phyloP scores from a whole-genome alignment of 345 rosid species.

The Sonneratia alba region DNA sequence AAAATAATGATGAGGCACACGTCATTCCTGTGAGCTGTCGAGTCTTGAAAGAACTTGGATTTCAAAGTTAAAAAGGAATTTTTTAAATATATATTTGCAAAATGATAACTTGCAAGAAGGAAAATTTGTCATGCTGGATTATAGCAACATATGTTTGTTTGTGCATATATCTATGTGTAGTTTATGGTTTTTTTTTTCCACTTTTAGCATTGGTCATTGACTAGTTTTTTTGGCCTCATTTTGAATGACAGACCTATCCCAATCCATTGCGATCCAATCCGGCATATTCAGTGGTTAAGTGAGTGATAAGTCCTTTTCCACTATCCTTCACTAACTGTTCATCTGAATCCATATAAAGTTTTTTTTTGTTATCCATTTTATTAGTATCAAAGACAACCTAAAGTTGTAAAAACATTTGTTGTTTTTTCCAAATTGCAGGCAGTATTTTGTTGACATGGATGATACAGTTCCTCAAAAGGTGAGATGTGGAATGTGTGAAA shows the following conservation, averaged over 20 bases:
- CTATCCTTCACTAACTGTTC: not conserved
- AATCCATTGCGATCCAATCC: constrained; percentile 80
- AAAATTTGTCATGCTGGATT: not conserved
- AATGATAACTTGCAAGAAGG: no score
- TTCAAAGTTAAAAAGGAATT: not conserved
- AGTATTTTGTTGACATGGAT: constrained; percentile 29
- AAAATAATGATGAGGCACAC: not conserved
- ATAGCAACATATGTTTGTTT: not conserved
- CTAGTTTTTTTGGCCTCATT: not conserved
- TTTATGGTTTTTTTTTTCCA: not conserved
- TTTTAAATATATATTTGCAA: not conserved
- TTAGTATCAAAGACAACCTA: no score
- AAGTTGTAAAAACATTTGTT: not conserved
- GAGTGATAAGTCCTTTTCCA: constrained; percentile 18
- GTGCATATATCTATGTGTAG: not conserved
- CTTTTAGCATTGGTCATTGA: not conserved
- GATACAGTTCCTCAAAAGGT: constrained; percentile 32
- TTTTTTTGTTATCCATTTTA: not conserved
- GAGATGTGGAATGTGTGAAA: constrained; percentile 2
- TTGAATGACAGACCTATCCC: constrained; percentile 38
- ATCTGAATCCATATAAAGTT: not conserved
- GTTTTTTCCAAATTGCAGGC: constrained; percentile 16
- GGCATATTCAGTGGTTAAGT: constrained; percentile 82
- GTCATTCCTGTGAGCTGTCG: not conserved
- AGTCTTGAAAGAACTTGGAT: not conserved